Evolutionary conservation across 2,329 filamentous ascomycete genomes (phyloP).

Genomic region (Fusarium poae): DNA sequence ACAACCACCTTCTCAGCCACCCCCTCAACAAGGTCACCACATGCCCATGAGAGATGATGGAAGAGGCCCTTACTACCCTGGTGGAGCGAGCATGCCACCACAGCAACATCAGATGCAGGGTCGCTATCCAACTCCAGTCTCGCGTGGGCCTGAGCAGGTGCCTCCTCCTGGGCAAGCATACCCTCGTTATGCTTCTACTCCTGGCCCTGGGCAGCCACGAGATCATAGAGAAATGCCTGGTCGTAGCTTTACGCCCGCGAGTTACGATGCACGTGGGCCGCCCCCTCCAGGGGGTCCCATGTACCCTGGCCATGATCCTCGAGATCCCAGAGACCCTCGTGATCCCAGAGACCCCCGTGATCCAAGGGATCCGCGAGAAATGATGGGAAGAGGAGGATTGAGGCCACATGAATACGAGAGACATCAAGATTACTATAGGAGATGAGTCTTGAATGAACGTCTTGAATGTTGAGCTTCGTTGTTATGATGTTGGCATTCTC

Average conservation of each 20-base stretch:
- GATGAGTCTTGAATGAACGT: slow-evolving; percentile 47
- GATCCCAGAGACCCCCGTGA: slow-evolving; percentile 56
- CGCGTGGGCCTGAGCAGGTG: slow-evolving; percentile 58
- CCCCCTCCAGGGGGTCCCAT: slow-evolving; percentile 55
- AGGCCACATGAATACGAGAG: slow-evolving; percentile 62
- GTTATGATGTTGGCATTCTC: slow-evolving; percentile 1
- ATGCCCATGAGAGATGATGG: slow-evolving; percentile 56
- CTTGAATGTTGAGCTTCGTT: slow-evolving; percentile 1
- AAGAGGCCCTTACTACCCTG: slow-evolving; percentile 54
- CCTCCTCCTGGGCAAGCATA: slow-evolving; percentile 58
- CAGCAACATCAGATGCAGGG: slow-evolving; percentile 55
- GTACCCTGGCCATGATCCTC: slow-evolving; percentile 47
- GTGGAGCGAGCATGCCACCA: slow-evolving; percentile 43
- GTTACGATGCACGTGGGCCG: slow-evolving; percentile 58
- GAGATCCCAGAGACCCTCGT: slow-evolving; percentile 47
- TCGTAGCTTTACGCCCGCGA: slow-evolving; percentile 62
- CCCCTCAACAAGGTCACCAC: slow-evolving; percentile 53
- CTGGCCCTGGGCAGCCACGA: slow-evolving; percentile 57
- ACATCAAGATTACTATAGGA: slow-evolving; percentile 60
- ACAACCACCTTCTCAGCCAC: slow-evolving; percentile 53
- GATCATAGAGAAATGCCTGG: slow-evolving; percentile 58
- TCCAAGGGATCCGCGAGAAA: slow-evolving; percentile 50
- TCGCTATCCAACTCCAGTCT: slow-evolving; percentile 55
- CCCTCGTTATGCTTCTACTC: slow-evolving; percentile 59
- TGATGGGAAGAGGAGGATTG: slow-evolving; percentile 60